A percentile compares a stretch with the other conserved stretches of the same genome.
Evolutionary conservation across 2,329 filamentous ascomycete species (phyloP).

Genomic region (Septoria linicola): DNA sequence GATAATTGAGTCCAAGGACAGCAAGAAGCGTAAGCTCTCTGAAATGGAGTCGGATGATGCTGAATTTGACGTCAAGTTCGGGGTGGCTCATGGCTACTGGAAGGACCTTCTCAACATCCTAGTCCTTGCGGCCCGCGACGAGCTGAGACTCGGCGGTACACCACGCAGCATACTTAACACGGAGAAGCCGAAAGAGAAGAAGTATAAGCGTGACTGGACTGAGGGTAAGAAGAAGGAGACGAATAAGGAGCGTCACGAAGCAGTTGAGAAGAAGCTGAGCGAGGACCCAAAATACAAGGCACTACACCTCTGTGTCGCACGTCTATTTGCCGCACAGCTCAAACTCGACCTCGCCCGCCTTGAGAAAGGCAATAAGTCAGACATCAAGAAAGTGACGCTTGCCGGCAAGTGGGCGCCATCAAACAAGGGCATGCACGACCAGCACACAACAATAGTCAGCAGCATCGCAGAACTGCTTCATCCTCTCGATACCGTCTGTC

Average conservation of each 20-base stretch:
- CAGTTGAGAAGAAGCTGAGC: conserved; percentile 45
- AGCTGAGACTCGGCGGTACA: conserved; percentile 46
- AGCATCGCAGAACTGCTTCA: conserved; percentile 59
- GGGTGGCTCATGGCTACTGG: conserved; percentile 61
- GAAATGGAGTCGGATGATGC: conserved; percentile 16
- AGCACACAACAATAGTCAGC: conserved; percentile 57
- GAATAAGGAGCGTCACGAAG: conserved; percentile 42
- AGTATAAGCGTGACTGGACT: conserved; percentile 30
- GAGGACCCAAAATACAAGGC: conserved; percentile 51
- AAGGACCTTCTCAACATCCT: conserved; percentile 61
- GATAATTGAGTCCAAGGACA: conserved; percentile 12
- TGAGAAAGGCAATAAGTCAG: conserved; percentile 41
- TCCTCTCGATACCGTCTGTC: conserved; percentile 40
- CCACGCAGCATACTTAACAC: conserved; percentile 35
- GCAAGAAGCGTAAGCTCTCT: conserved; percentile 24
- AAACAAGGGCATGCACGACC: conserved; percentile 56
- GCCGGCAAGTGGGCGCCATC: conserved; percentile 63
- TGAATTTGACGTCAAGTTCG: conserved; percentile 36
- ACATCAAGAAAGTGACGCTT: conserved; percentile 52
- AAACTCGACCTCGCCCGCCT: conserved; percentile 49
- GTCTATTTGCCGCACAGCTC: conserved; percentile 59
- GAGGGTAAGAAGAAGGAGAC: conserved; percentile 37
- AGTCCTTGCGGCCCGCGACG: conserved; percentile 51
- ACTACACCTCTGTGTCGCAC: conserved; percentile 54
- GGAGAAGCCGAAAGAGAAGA: conserved; percentile 20